Percentiles rank a stretch among this genome's conserved stretches.
phyloP scores from a whole-genome alignment of 83 land plant genomes.

The Diphasiastrum complanatum region DNA sequence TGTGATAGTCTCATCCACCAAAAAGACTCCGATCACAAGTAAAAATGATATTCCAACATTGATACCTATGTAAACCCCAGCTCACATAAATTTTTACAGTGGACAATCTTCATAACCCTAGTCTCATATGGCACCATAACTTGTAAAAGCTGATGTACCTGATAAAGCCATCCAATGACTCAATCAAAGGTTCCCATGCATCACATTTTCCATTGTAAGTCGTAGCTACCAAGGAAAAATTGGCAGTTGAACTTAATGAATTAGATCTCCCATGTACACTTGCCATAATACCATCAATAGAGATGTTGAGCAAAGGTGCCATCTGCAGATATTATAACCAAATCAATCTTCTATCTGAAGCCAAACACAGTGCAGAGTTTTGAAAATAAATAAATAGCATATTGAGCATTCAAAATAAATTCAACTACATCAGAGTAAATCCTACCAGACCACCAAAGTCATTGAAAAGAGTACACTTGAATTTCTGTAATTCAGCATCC shows the following conservation, averaged over 20 bases:
- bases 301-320: constrained; percentile 72
- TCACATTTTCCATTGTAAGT: constrained; percentile 79
- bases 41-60: no score
- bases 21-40: neutral
- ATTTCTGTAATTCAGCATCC: constrained; percentile 20
- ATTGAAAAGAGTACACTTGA: constrained; percentile 78
- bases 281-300: constrained; percentile 47
- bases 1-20: neutral
- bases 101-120: neutral
- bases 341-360: no score
- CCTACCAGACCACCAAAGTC: constrained; percentile 96
- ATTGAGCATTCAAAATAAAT: neutral
- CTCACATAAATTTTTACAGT: no score
- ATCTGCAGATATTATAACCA: constrained; percentile 53
- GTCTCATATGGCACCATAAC: neutral
- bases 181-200: constrained; percentile 92
- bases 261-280: constrained; percentile 64
- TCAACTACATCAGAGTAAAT: neutral
- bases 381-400: no score
- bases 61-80: no score
- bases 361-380: no score
- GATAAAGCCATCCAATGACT: constrained; percentile 73
- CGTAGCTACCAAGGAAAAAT: constrained; percentile 63
- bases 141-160: constrained; percentile 49
- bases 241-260: constrained; percentile 45